Evolutionary conservation across 1,284 basidiomycete genomes (phyloP), one percentile per base, ranked within the genome.

Genomic region (Mycena sp.): DNA sequence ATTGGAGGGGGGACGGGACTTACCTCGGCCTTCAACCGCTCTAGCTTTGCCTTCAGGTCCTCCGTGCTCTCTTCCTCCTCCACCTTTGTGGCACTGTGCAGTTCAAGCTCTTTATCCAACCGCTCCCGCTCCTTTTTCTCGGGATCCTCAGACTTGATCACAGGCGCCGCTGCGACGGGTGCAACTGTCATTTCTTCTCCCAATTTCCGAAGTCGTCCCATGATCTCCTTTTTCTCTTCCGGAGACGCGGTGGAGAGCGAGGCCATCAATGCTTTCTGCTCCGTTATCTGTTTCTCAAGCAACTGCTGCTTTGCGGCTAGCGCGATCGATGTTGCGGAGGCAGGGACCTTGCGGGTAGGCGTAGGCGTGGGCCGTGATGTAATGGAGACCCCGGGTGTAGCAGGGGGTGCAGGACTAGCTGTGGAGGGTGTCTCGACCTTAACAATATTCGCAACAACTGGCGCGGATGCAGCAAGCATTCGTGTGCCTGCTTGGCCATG

Each of bases 211-310:
- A 97, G 77, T 67, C 90, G 85, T 6, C 83, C 81, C 86, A 96
- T 90, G 59, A 95, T 89, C 41, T 81, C 80, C 74, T 95, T 90
- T 82, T 94, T 97, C 77, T 95, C 93, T 40, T 89, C 85, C 0
- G 84, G 74, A 17, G 88, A 83, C 7, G 89, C 88, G 21, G 85
- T 85, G 23, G 80, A 78, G 14, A 96, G 80, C 45, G 88, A 87
- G 23, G 85, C 86, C 86, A 98, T 91, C 51, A 98, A 81, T 6
- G 88, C 82, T 78, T 97, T 98, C 77, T 97, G 96, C 79, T 97
- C 95, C 0, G 90, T 86, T 67, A 98, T 94, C 73, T 93, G 89
- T 70, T 91, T 86, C 69, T 98, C 94, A 23, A 96, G 81, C 50
- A 90, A 81, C 59, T 89, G 84, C 72, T 94, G 90, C 73, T 92